These are phyloP conservation scores for Phytopythium kandeliae DNA, from an alignment of 352 stramenopile species.

Conservation along the genomic window DNA sequence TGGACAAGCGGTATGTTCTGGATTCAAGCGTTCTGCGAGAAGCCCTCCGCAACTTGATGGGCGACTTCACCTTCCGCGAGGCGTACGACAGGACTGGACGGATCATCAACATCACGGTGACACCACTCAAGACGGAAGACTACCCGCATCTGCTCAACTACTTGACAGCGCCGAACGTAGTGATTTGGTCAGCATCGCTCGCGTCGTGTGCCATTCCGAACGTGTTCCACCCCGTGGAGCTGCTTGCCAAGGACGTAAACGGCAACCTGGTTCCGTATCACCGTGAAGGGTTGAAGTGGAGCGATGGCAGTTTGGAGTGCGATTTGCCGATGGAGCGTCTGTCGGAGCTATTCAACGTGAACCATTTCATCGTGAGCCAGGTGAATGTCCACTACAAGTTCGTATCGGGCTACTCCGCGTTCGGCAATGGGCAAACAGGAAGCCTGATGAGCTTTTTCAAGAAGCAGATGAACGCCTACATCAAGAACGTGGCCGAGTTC, in stretches of 20 bases:
- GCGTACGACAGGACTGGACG: slow-evolving; percentile 97
- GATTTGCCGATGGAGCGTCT: slow-evolving; percentile 96
- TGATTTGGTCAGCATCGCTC: slow-evolving; percentile 97
- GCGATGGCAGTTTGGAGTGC: slow-evolving; percentile 91
- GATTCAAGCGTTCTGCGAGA: slow-evolving; percentile 62
- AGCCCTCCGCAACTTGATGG: slow-evolving; percentile 87
- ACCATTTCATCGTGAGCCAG: slow-evolving; percentile 98
- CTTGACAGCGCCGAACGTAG: slow-evolving; percentile 96
- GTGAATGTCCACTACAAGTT: slow-evolving; percentile 88
- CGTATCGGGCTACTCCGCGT: slow-evolving; percentile 69
- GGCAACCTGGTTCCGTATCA: slow-evolving; percentile 81
- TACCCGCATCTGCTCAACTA: slow-evolving; percentile 98
- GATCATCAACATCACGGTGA: slow-evolving; percentile 99
- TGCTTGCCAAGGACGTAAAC: slow-evolving; percentile 93
- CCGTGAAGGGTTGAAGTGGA: slow-evolving; percentile 88
- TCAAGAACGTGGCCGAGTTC: slow-evolving; percentile 85
- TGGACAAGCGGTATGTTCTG: slow-evolving; percentile 66
- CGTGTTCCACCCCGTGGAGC: slow-evolving; percentile 92
- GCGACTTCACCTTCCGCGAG: slow-evolving; percentile 98
- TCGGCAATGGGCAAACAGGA: slow-evolving; percentile 68
- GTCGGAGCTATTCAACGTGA: slow-evolving; percentile 98
- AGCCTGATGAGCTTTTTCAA: slow-evolving; percentile 93
- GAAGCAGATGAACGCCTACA: slow-evolving; percentile 91
- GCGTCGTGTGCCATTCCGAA: slow-evolving; percentile 94
- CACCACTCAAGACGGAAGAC: slow-evolving; percentile 86